A percentile compares a stretch with the other conserved stretches of the same genome.
phyloP scores from a whole-genome alignment of 2,329 filamentous ascomycete species.

The Coniosporium tulheliwenetii region DNA sequence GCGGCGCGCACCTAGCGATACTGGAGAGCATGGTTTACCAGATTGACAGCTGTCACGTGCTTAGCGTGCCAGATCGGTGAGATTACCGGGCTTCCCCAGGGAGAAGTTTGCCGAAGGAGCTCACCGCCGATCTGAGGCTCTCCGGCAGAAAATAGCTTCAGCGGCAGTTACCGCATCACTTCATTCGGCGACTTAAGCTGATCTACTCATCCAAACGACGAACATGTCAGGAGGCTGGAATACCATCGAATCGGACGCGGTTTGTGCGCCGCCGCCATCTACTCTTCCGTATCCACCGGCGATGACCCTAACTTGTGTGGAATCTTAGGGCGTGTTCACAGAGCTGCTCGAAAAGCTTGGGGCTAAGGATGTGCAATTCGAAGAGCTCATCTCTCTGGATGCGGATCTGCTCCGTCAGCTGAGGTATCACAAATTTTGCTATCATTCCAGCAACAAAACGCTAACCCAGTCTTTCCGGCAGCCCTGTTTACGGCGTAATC shows the following conservation, averaged over 20 bases:
- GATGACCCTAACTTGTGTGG: not conserved
- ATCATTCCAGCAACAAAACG: too few species aligned
- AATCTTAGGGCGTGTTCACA: slow-evolving; percentile 74
- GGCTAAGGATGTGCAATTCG: slow-evolving; percentile 87
- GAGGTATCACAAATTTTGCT: not conserved
- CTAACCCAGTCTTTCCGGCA: slow-evolving; percentile 11
- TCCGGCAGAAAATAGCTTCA: too few species aligned
- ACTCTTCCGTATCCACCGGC: not conserved
- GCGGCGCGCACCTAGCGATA: too few species aligned
- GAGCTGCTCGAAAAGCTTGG: slow-evolving; percentile 87
- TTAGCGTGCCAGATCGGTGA: too few species aligned
- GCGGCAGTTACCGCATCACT: too few species aligned
- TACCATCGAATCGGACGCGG: slow-evolving; percentile 94
- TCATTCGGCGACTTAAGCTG: too few species aligned
- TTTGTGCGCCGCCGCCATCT: slow-evolving; percentile 29
- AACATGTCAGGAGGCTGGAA: slow-evolving; percentile 62
- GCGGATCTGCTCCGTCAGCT: slow-evolving; percentile 54
- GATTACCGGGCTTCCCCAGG: too few species aligned
- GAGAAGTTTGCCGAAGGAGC: too few species aligned
- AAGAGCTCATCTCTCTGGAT: slow-evolving; percentile 86
- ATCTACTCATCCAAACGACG: not conserved
- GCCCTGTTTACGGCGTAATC: slow-evolving; percentile 84
- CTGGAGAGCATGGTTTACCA: too few species aligned
- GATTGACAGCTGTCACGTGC: too few species aligned
- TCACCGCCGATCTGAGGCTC: too few species aligned